These are phyloP conservation scores for Xenoacremonium recifei DNA, from an alignment of 2,329 filamentous ascomycete genomes.

Conservation along the genomic window DNA sequence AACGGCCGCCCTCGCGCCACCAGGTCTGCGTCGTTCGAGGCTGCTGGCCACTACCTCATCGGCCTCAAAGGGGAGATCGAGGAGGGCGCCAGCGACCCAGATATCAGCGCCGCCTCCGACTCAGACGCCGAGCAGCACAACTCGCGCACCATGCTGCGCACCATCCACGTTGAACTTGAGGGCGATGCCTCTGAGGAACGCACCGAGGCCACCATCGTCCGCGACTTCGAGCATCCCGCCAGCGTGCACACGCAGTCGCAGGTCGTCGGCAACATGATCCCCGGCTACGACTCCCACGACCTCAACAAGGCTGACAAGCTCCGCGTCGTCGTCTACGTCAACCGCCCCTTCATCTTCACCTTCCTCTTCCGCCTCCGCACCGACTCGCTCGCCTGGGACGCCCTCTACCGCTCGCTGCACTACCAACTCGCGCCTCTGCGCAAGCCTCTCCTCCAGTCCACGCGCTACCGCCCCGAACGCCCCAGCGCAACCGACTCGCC, in stretches of 20 bases:
- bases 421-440: conserved; percentile 59
- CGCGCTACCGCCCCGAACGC: conserved; percentile 53
- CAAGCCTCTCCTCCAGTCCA: conserved; percentile 56
- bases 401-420: conserved; percentile 59
- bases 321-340: conserved; percentile 70
- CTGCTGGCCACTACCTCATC: conserved; percentile 58
- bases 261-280: conserved; percentile 32
- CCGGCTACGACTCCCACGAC: conserved; percentile 41
- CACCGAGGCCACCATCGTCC: conserved; percentile 44
- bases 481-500: conserved; percentile 27
- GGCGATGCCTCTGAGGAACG: conserved; percentile 34
- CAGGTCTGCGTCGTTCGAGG: conserved; percentile 25
- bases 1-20: conserved; percentile 12
- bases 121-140: conserved; percentile 36
- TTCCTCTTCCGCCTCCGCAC: conserved; percentile 66
- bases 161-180: conserved; percentile 65
- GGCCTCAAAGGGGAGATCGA: conserved; percentile 66
- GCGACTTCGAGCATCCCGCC: conserved; percentile 41
- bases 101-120: conserved; percentile 30
- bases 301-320: conserved; percentile 56
- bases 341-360: conserved; percentile 73
- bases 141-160: conserved; percentile 61
- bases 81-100: conserved; percentile 35
- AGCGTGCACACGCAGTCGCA: conserved; percentile 32
- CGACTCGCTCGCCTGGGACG: conserved; percentile 54